A percentile compares a stretch with the other conserved stretches of the same genome.
phyloP scores from a whole-genome alignment of 768 basidiomycete species.

The Lactifluus subvellereus region DNA sequence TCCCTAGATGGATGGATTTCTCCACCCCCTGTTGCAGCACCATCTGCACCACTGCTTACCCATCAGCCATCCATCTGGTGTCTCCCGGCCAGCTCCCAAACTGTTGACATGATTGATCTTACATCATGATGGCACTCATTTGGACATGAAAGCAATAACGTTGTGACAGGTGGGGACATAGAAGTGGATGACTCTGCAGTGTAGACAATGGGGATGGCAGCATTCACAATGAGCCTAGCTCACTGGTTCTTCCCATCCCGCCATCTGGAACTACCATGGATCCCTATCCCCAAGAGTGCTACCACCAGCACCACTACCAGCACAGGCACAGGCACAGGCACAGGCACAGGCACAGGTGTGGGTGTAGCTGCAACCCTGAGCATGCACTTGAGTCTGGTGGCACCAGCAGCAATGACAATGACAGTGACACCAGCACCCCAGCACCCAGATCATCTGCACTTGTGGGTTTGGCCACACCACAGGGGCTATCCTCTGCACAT shows the following conservation, averaged over 20 bases:
- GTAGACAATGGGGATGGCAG: neutral
- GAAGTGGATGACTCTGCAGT: constrained; percentile 19
- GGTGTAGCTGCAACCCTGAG: neutral
- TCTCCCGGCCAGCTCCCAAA: constrained; percentile 42
- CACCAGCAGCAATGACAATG: neutral
- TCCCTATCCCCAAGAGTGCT: neutral
- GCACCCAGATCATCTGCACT: too few relatives aligned
- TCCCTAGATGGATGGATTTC: constrained; percentile 17
- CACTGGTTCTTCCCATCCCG: constrained; percentile 19
- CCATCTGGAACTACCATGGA: constrained; percentile 19
- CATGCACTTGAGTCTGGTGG: constrained; percentile 1
- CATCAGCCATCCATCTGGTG: too few relatives aligned
- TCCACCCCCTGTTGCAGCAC: neutral
- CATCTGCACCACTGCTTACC: constrained; percentile 33
- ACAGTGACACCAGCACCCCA: neutral
- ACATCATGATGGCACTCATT: constrained; percentile 56
- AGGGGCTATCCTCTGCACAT: neutral
- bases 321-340: too few relatives aligned
- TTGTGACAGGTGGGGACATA: neutral
- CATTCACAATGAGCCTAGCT: constrained; percentile 7
- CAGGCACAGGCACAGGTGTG: too few relatives aligned
- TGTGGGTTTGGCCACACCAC: neutral
- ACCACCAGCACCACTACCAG: neutral
- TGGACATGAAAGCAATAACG: constrained; percentile 31
- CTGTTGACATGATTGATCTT: constrained; percentile 68